These are phyloP conservation scores for Kondoa subrosea DNA, from an alignment of 768 basidiomycete species.

Conservation along the genomic window DNA sequence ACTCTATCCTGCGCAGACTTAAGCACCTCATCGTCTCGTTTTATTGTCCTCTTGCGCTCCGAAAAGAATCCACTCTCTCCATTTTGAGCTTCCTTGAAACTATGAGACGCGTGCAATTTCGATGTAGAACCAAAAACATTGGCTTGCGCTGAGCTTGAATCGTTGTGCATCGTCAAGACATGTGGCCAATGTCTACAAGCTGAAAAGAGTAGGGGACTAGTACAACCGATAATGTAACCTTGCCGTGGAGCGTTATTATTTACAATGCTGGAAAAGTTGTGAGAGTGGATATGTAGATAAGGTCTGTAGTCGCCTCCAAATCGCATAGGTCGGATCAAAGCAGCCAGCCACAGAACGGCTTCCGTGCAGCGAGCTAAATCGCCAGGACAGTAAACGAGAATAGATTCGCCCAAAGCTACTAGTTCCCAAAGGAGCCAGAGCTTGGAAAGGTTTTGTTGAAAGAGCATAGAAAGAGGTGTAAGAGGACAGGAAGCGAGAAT, in stretches of 20 bases:
- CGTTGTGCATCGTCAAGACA: constrained; percentile 34
- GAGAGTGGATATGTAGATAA: constrained; percentile 85
- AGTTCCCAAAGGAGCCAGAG: constrained; percentile 64
- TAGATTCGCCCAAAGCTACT: constrained; percentile 70
- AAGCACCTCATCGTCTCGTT: constrained; percentile 19
- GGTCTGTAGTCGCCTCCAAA: constrained; percentile 71
- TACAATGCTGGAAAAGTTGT: constrained; percentile 40
- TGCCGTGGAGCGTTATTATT: constrained; percentile 50
- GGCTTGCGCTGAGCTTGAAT: not conserved
- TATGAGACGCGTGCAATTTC: not conserved
- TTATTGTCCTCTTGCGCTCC: constrained; percentile 23
- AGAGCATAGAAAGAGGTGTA: constrained; percentile 41
- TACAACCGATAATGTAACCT: constrained; percentile 64
- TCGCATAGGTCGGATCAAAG: constrained; percentile 62
- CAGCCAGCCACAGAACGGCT: constrained; percentile 79
- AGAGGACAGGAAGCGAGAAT: constrained; percentile 52
- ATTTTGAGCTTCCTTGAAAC: constrained; percentile 10
- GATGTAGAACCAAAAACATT: constrained; percentile 2
- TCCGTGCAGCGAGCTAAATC: constrained; percentile 64
- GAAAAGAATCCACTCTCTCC: constrained; percentile 19
- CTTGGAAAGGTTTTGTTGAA: constrained; percentile 33
- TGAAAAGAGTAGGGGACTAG: constrained; percentile 70
- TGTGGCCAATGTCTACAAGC: constrained; percentile 71
- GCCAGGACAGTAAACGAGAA: constrained; percentile 62
- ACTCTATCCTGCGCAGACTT: constrained; percentile 14